Evolutionary conservation across 2,329 filamentous ascomycete species (phyloP).

Genomic region (Colletotrichum gigasporum): DNA sequence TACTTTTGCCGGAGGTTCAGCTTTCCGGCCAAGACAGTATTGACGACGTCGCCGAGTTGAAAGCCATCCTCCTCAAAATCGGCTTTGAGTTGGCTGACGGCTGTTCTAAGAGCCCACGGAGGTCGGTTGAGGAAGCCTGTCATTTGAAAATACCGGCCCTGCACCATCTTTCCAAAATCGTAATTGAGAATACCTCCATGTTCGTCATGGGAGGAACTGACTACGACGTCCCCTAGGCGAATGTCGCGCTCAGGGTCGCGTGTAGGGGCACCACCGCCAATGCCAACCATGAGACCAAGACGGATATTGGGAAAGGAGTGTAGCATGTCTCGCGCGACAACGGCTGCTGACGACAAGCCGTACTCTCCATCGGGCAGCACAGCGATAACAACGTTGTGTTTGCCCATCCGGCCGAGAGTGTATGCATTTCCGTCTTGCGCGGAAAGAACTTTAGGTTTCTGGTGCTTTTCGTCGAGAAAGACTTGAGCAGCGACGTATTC

Average conservation of each 20-base stretch:
- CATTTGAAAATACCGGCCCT: constrained; percentile 8
- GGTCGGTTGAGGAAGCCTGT: constrained; percentile 14
- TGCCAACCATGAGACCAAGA: constrained; percentile 33
- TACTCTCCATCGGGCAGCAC: constrained; percentile 34
- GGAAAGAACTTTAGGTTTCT: constrained; percentile 19
- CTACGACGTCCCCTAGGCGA: constrained; percentile 34
- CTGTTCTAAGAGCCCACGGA: neutral
- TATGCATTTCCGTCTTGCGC: constrained; percentile 38
- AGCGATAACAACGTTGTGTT: constrained; percentile 39
- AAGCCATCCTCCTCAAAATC: neutral
- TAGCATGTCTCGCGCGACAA: constrained; percentile 23
- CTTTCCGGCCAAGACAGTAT: neutral
- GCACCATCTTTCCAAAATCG: constrained; percentile 29
- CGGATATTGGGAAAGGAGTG: constrained; percentile 22
- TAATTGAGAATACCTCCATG: constrained; percentile 23
- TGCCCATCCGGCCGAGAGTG: constrained; percentile 32
- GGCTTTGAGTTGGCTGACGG: neutral
- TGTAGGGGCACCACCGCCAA: constrained; percentile 47
- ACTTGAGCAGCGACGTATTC: neutral
- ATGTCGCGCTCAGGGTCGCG: constrained; percentile 42
- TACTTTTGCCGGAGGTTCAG: neutral
- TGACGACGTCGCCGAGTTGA: neutral
- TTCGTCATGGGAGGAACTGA: neutral
- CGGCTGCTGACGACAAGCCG: constrained; percentile 33
- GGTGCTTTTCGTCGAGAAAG: neutral